Conservation (phyloP, 1,284 basidiomycete species). For the Cryptococcus sp. region DNA sequence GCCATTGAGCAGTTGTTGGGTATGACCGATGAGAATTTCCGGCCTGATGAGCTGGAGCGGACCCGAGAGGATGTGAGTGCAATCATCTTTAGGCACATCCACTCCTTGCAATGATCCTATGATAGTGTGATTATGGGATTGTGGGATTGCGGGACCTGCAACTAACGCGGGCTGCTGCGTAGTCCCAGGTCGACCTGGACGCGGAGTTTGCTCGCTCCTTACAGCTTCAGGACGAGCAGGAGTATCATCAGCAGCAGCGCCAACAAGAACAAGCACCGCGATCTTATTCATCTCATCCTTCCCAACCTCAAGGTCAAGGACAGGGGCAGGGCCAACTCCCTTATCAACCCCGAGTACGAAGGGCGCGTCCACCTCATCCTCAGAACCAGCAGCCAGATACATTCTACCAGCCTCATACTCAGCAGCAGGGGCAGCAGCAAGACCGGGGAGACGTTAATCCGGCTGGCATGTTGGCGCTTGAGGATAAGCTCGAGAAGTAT, state of each 20-base stretch:
- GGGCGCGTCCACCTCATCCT: conserved; percentile 16
- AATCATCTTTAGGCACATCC: neutral
- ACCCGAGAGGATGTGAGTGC: conserved; percentile 35
- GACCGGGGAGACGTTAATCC: conserved; percentile 23
- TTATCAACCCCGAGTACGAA: conserved; percentile 48
- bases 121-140: too few species aligned
- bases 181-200: conserved; percentile 50
- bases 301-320: conserved; percentile 7
- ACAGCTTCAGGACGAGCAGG: conserved; percentile 48
- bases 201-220: conserved; percentile 50
- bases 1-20: conserved; percentile 50
- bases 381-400: conserved; percentile 10
- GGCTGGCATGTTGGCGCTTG: conserved; percentile 42
- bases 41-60: conserved; percentile 37
- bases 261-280: too few species aligned
- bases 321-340: conserved; percentile 27
- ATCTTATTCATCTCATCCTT: conserved; percentile 3
- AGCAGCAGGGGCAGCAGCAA: conserved; percentile 1
- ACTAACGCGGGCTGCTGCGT: conserved; percentile 7
- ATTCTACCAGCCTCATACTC: conserved; percentile 7
- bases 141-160: too few species aligned
- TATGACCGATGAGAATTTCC: conserved; percentile 53
- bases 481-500: conserved; percentile 47
- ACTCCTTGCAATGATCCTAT: too few species aligned
- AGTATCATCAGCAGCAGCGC: conserved; percentile 12